Evolutionary conservation across 1,284 basidiomycete species (phyloP), one percentile per base, ranked within the genome.

Genomic region (Melampsora larici-populina): DNA sequence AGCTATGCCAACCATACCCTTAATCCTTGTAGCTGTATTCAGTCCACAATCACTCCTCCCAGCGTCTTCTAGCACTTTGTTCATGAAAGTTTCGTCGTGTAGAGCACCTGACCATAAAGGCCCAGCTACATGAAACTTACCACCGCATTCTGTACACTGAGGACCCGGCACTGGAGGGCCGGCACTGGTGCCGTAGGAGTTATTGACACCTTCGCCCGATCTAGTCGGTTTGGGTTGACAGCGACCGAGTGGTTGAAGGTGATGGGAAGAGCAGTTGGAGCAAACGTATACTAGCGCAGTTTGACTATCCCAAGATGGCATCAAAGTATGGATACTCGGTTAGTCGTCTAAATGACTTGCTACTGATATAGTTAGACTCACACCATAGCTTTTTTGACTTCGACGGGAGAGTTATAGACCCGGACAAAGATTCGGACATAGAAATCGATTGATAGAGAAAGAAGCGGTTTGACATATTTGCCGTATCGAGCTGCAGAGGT

Each of bases 381-480:
- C 93, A 89, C 89, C 31, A 91, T 87, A 2, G 89, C 85, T 79
- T 89, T 90, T 85, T 99, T 99, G 48, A 96, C 94, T 83, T 94
- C 90, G n/a, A 90, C 85, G 0, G 94, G 90, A 0, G 89, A 87
- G 0, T 90, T 88, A 79, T 89, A 86, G 5, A 99, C 87, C 18
- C 90, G 89, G 13, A 98, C 89, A 82, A 98, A 99, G 18, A 98
- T 84, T 8, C 97, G 91, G 33, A 97, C 90, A 84, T 99, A 99
- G 83, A 99, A 99, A 83, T 99, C 97, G 83, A 99, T 97, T 15
- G 93, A 96, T 49, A 99, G 87, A 0, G 91, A 94, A 8, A 98
- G 84, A n/a, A 97, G 85, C 1, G 96, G 96, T 80, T 92, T 89
- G 80, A 99, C 93, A 82, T 90, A 92, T 65, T 94, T 89, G 0